Percentiles rank a stretch among this genome's conserved stretches.
phyloP scores from a whole-genome alignment of 306 rosid genomes.

The Geum urbanum region DNA sequence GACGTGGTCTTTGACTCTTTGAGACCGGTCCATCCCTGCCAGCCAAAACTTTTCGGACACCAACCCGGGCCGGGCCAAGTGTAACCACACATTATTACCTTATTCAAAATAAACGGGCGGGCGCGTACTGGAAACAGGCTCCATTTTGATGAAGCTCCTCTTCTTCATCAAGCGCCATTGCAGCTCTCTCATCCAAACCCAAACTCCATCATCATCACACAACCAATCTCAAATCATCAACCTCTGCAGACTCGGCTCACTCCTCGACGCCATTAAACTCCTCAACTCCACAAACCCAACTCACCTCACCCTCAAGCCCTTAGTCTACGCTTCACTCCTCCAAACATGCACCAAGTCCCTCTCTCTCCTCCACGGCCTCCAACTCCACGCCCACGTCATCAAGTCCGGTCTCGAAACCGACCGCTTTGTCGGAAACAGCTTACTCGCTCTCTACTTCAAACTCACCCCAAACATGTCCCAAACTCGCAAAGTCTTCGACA shows the following conservation, averaged over 20 bases:
- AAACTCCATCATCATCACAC: constrained; percentile 6
- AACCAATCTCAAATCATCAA: constrained; percentile 43
- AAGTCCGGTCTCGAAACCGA: constrained; percentile 68
- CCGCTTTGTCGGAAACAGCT: constrained; percentile 73
- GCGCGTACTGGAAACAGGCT: not conserved
- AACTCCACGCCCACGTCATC: constrained; percentile 58
- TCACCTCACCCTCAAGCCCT: constrained; percentile 40
- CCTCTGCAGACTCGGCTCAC: constrained; percentile 42
- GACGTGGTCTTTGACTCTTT: too few species aligned
- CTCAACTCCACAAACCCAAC: constrained; percentile 40
- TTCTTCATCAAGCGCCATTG: constrained; percentile 36
- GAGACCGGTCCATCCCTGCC: too few species aligned
- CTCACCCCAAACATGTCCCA: constrained; percentile 39
- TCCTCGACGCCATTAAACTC: constrained; percentile 38
- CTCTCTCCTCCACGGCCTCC: constrained; percentile 52
- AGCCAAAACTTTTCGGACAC: too few species aligned
- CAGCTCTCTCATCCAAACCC: constrained; percentile 33
- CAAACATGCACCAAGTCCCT: constrained; percentile 50
- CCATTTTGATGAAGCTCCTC: constrained; percentile 38
- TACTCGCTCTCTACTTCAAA: constrained; percentile 72
- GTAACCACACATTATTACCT: too few species aligned
- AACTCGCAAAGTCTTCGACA: constrained; percentile 54
- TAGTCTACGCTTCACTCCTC: constrained; percentile 65
- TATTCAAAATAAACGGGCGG: not conserved
- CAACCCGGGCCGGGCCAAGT: too few species aligned